Base-by-base conservation (phyloP, 257 asterid species). In the Solanum tarijense region DNA sequence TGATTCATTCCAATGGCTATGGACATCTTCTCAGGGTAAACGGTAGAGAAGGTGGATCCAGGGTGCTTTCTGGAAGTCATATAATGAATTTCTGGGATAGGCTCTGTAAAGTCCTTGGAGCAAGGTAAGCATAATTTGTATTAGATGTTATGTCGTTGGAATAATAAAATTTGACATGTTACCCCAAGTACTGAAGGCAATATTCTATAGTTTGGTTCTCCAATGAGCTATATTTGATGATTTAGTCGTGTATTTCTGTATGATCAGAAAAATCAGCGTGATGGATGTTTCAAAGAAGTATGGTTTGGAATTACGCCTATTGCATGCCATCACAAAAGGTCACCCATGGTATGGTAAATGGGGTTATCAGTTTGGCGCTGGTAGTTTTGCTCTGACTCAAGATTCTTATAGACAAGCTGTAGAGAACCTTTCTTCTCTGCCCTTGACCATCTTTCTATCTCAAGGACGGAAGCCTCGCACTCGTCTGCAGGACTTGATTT, bases 1-100 rank as follows among this genome's bases (percentile, higher is more conserved):
- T 97, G 69, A 25, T 97, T 87, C 99, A 97, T 87, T 88, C 98
- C 2, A 97, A 97, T 84, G 99, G 99, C 69, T 93, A 92, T 74
- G 99, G 98, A 12, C 99, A 97, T 90, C 98, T 97, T 89, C 98
- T 97, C 72, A 92, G 99, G 87, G 98, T 97, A 87, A 96, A 97
- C 78, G 99, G 99, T 83, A 96, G 98, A 89, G 99, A 97, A 91
- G 98, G 98, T 90, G 99, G 99, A 60, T 97, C 99, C 84, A 89
- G 90, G 91, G 62, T 96, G 87, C 98, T 97, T 58, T 94, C 98
- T 5, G 99, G 99, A 55, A 90, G 93, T 52, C 92, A 90, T 29
- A 95, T 97, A 55, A 94, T 96, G 98, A 91, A 92, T 90, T 97
- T 97, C 85, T 97, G 99, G 99, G 98, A 97, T 71, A 92, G 98